Evolutionary conservation across 306 rosid species (phyloP), one percentile per base, ranked within the genome.

Genomic region (Geum urbanum): DNA sequence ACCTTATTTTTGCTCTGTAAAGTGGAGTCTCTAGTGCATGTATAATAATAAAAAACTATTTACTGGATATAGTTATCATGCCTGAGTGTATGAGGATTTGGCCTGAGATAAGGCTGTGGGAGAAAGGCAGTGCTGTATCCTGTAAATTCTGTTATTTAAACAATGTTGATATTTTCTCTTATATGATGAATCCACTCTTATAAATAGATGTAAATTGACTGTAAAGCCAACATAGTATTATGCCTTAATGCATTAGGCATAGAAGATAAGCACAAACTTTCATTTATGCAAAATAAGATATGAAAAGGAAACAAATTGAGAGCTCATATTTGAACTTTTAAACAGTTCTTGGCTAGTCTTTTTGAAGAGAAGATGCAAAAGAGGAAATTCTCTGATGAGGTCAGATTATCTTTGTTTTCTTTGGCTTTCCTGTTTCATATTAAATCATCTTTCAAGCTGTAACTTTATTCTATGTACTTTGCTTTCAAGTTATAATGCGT

Each of bases 301-400:
- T 24, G 61, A 54, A 54, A 24, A 22, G 0, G n/a, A 24, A 11
- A 24, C 39, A 24, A 56, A 24, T 24, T 56, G 39, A 58, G 16
- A 58, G 13, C 44, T 58, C 41, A 27, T 58, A 43, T 58, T 58
- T 13, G 6, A 58, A 58, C 10, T 32, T 58, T 18, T 58, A 32
- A 48, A 76, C 96, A 90, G 98, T 80, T 94, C 74, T 75, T 88
- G 55, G 79, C 22, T 71, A 67, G 70, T 72, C 77, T 86, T 81
- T 82, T 84, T 43, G 78, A 83, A 73, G 80, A 85, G 74, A 86
- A 73, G 76, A 79, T 75, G 16, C 46, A 48, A 69, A 76, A 72
- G 68, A 84, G 71, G 72, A 82, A 81, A 75, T 63, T 62, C 61
- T 72, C 76, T 64, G 86, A 82, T 4, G 91, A 82, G 94, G 98